Evolutionary conservation across 192 early-diverging fungal genomes (phyloP).

Genomic region (Dimargaris xerosporica): DNA sequence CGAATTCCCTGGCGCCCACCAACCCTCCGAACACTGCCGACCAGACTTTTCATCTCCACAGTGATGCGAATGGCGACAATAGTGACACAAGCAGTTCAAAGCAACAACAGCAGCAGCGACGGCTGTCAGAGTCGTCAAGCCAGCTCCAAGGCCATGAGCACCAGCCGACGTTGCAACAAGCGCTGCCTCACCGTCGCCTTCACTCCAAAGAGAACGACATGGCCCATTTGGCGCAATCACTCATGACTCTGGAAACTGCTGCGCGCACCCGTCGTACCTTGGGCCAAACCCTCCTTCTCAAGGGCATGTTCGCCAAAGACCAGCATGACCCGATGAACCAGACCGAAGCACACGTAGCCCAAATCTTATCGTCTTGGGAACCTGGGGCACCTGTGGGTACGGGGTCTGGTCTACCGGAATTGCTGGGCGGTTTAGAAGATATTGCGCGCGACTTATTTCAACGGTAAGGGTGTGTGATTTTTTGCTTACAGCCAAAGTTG

Average conservation of each 20-base stretch:
- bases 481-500: no score
- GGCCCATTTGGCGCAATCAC: background rate
- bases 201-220: background rate
- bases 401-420: background rate
- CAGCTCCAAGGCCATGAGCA: background rate
- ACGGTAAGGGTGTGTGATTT: no score
- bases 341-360: background rate
- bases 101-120: background rate
- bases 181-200: background rate
- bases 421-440: background rate
- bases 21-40: background rate
- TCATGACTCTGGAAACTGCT: background rate
- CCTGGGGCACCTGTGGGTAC: background rate
- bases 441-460: background rate
- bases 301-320: conserved; percentile 5
- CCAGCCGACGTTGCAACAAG: background rate
- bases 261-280: background rate
- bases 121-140: background rate
- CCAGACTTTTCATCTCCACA: background rate
- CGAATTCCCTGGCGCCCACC: background rate
- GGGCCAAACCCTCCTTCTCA: background rate
- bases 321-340: background rate
- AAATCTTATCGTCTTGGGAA: background rate
- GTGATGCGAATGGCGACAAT: background rate
- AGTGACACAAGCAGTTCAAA: background rate